These are phyloP conservation scores for Falciphora oryzae DNA, from an alignment of 2,329 filamentous ascomycete species.

Conservation along the genomic window DNA sequence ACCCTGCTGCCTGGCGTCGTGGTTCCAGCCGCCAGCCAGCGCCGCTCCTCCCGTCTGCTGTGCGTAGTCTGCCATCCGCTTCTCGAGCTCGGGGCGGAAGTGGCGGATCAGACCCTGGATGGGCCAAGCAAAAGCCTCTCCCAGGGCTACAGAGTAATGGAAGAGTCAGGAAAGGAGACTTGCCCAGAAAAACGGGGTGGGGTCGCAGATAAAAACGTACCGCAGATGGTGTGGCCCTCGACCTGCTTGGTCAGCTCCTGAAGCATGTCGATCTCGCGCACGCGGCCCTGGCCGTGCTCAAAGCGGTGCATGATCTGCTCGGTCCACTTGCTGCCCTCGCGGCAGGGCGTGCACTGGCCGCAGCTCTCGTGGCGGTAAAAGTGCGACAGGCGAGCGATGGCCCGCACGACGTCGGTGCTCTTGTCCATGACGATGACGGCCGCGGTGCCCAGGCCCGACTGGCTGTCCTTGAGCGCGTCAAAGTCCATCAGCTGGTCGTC, in stretches of 20 bases:
- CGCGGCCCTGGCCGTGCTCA: conserved; percentile 80
- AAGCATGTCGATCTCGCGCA: conserved; percentile 97
- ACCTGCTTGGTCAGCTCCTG: conserved; percentile 99
- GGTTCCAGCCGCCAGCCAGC: conserved; percentile 83
- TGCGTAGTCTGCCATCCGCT: conserved; percentile 76
- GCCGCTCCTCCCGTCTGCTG: conserved; percentile 66
- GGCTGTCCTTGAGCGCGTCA: conserved; percentile 94
- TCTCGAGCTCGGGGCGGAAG: conserved; percentile 94
- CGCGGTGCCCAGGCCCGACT: conserved; percentile 93
- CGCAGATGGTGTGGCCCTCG: conserved; percentile 98
- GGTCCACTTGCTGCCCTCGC: conserved; percentile 98
- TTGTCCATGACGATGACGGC: conserved; percentile 99
- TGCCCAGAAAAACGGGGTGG: neutral
- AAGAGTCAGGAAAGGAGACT: conserved; percentile 23
- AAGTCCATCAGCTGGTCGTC: conserved; percentile 99
- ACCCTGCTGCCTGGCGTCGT: conserved; percentile 68
- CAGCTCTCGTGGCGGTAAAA: conserved; percentile 99
- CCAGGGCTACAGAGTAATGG: conserved; percentile 54
- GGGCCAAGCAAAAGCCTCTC: conserved; percentile 97
- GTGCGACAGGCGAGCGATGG: conserved; percentile 85
- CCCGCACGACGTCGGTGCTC: conserved; percentile 89
- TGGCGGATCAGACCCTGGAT: conserved; percentile 97
- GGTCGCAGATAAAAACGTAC: conserved; percentile 41
- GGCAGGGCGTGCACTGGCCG: conserved; percentile 98
- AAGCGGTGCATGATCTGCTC: conserved; percentile 98